Evolutionary conservation across 2,329 filamentous ascomycete species (phyloP).

Genomic region (Arthroderma sp.): DNA sequence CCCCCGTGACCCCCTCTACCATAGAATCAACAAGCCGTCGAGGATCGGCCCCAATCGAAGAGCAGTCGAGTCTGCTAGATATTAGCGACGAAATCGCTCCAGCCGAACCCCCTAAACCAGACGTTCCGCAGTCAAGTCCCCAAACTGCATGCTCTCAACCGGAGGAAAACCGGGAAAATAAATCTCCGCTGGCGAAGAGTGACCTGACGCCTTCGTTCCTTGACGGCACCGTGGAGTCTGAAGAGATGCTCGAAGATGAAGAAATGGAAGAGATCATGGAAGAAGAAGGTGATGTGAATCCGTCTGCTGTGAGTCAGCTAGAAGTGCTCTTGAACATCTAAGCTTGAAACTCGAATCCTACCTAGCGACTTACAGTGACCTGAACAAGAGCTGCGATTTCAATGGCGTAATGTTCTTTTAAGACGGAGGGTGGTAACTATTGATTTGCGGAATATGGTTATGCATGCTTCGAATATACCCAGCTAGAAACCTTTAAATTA

Average conservation of each 20-base stretch:
- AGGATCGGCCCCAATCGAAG: not conserved
- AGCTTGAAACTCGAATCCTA: not conserved
- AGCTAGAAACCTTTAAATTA: not conserved
- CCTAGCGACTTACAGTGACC: not conserved
- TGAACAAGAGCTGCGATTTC: not conserved
- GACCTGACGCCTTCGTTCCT: not conserved
- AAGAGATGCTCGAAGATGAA: not conserved
- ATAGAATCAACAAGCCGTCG: not conserved
- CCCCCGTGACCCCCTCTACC: not conserved
- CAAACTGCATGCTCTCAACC: not conserved
- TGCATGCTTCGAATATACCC: not conserved
- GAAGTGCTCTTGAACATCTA: constrained; percentile 9
- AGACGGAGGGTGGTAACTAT: not conserved
- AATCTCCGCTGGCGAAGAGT: not conserved
- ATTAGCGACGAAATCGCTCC: not conserved
- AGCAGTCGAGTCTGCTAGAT: constrained; percentile 6
- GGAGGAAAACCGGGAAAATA: not conserved
- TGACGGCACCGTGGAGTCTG: not conserved
- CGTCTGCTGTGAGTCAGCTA: constrained; percentile 12
- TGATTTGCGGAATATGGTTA: not conserved
- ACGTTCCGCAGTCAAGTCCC: not conserved
- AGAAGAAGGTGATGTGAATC: constrained; percentile 8
- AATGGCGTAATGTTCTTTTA: not conserved
- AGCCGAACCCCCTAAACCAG: not conserved
- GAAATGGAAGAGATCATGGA: constrained; percentile 9